These are phyloP conservation scores for Naganishia antarctica DNA, from an alignment of 768 basidiomycete genomes.

Conservation along the genomic window DNA sequence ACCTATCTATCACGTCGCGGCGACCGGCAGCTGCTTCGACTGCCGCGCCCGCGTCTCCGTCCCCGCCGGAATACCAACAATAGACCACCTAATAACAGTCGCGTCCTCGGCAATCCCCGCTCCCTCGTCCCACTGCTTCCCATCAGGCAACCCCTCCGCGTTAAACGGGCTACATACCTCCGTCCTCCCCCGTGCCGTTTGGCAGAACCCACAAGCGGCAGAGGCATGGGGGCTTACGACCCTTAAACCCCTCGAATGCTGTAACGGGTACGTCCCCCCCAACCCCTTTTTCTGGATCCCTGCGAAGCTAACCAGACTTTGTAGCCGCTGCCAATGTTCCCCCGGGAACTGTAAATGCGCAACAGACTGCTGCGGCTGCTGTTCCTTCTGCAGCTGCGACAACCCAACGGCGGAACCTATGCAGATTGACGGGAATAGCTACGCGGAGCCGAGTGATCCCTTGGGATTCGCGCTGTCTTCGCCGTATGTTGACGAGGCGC, in stretches of 20 bases:
- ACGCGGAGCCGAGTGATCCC: not conserved
- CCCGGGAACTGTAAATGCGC: slow-evolving; percentile 46
- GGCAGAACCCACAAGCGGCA: slow-evolving; percentile 37
- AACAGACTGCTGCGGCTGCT: slow-evolving; percentile 49
- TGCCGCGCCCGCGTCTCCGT: slow-evolving; percentile 19
- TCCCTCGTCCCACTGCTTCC: slow-evolving; percentile 1
- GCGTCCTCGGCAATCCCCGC: slow-evolving; percentile 24
- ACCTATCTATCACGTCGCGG: not conserved
- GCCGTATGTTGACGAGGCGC: not conserved
- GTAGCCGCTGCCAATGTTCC: slow-evolving; percentile 43
- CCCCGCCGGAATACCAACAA: slow-evolving; percentile 21
- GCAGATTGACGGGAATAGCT: slow-evolving; percentile 11
- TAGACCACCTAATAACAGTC: slow-evolving; percentile 20
- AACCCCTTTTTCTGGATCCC: not conserved
- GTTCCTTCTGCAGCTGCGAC: slow-evolving; percentile 41
- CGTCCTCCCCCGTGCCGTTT: slow-evolving; percentile 38
- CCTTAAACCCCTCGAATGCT: slow-evolving; percentile 48
- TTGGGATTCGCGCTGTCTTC: not conserved
- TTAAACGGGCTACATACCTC: slow-evolving; percentile 37
- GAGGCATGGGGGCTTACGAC: slow-evolving; percentile 37
- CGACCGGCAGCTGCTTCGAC: slow-evolving; percentile 20
- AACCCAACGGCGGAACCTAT: slow-evolving; percentile 22
- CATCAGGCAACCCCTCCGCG: slow-evolving; percentile 4
- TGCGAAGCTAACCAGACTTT: not conserved
- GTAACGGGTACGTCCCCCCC: slow-evolving; percentile 37